Evolutionary conservation across 176 grass and related monocot species (phyloP).

Genomic region (Avena insularis): DNA sequence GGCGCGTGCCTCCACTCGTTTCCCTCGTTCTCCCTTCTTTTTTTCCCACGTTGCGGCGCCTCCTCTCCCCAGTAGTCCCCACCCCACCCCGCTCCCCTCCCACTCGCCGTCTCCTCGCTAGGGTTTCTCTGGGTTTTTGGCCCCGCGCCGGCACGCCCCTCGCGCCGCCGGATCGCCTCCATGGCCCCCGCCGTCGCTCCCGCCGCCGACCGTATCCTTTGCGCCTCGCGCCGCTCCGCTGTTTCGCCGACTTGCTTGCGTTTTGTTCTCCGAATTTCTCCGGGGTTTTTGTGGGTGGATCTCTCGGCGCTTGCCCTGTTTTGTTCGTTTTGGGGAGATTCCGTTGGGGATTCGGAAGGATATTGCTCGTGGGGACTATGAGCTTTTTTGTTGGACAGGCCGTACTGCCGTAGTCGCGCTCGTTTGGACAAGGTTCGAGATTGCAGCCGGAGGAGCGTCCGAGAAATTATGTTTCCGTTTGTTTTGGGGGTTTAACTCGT

Average conservation of each 20-base stretch:
- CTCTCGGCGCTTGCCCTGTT: constrained; percentile 27
- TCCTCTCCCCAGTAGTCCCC: not conserved
- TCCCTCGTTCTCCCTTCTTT: constrained; percentile 1
- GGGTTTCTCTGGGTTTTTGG: constrained; percentile 58
- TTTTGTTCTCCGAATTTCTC: not conserved
- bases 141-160: constrained; percentile 34
- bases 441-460: not conserved
- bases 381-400: not conserved
- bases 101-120: constrained; percentile 28
- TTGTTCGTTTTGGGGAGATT: not conserved
- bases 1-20: constrained; percentile 36
- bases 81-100: not conserved
- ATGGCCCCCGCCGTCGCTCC: constrained; percentile 57
- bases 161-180: constrained; percentile 30
- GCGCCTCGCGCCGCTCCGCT: not conserved
- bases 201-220: constrained; percentile 78
- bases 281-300: not conserved
- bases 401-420: not conserved
- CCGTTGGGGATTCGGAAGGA: not conserved
- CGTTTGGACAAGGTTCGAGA: not conserved
- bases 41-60: constrained; percentile 19
- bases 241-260: not conserved
- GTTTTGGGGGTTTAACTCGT: not conserved
- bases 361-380: not conserved
- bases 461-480: not conserved